phyloP scores from a whole-genome alignment of 2,329 filamentous ascomycete species.

The Paecilomyces formosus region DNA sequence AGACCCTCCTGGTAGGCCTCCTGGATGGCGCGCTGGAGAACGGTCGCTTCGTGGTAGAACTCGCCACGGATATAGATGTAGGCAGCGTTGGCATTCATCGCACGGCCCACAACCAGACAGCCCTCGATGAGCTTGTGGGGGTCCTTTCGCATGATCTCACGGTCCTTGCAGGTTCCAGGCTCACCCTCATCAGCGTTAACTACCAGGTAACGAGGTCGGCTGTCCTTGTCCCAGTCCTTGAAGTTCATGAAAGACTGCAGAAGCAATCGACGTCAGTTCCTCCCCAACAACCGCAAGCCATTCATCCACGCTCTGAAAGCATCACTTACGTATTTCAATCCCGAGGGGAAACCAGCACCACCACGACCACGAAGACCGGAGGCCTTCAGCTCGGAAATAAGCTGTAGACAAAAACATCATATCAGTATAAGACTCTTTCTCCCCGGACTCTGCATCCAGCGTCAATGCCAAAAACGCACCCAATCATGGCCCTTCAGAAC shows the following conservation, averaged over 20 bases:
- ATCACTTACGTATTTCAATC: constrained; percentile 88
- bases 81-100: constrained; percentile 97
- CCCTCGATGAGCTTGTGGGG: constrained; percentile 98
- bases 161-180: constrained; percentile 97
- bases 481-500: constrained; percentile 95
- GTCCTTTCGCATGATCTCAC: constrained; percentile 99
- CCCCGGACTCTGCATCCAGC: background rate
- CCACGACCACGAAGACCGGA: constrained; percentile 92
- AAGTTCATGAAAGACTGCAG: constrained; percentile 97
- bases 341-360: constrained; percentile 95
- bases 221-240: constrained; percentile 98
- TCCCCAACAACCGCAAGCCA: background rate
- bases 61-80: constrained; percentile 99
- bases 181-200: constrained; percentile 99
- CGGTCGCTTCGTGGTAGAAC: constrained; percentile 90
- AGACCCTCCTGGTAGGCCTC: constrained; percentile 92
- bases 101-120: constrained; percentile 88
- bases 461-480: constrained; percentile 34
- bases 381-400: constrained; percentile 94
- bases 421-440: constrained; percentile 2
- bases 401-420: constrained; percentile 41
- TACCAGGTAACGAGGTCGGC: constrained; percentile 88
- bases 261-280: constrained; percentile 1
- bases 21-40: constrained; percentile 92
- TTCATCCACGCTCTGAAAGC: background rate